Conservation (phyloP, 306 rosid genomes). For the Alnus glutinosa region DNA sequence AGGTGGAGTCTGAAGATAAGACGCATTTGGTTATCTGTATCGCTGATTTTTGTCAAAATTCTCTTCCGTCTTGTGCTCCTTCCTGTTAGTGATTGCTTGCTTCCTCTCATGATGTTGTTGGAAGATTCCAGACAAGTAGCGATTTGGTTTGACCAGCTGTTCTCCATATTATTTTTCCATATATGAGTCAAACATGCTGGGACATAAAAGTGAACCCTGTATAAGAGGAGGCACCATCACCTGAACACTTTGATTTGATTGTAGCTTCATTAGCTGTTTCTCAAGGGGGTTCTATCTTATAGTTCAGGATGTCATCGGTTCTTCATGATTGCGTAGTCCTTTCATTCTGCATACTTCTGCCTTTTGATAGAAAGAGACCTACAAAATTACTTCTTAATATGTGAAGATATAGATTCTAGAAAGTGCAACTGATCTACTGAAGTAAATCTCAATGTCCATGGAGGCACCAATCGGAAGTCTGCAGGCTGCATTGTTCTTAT, state of each 20-base stretch:
- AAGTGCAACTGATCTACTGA: slow-evolving; percentile 3
- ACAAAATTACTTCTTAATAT: slow-evolving; percentile 12
- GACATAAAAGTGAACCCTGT: slow-evolving; percentile 31
- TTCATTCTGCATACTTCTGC: slow-evolving; percentile 30
- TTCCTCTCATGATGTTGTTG: slow-evolving; percentile 30
- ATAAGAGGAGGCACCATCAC: slow-evolving; percentile 21
- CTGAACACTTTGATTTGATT: slow-evolving; percentile 27
- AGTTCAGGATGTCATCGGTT: slow-evolving; percentile 29
- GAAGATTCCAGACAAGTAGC: slow-evolving; percentile 12
- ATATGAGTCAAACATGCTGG: slow-evolving; percentile 25
- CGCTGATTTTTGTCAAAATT: slow-evolving; percentile 24
- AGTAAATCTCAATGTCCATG: slow-evolving; percentile 6
- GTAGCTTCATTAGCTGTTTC: slow-evolving; percentile 31
- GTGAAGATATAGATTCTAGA: background rate
- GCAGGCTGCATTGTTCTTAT: slow-evolving; percentile 40
- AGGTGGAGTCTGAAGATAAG: slow-evolving; percentile 31
- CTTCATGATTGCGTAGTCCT: slow-evolving; percentile 34
- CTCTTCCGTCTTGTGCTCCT: slow-evolving; percentile 33
- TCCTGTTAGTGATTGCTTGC: slow-evolving; percentile 34
- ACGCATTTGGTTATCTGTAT: slow-evolving; percentile 35
- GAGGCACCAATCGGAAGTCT: slow-evolving; percentile 37
- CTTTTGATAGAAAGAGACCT: slow-evolving; percentile 30
- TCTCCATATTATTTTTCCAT: slow-evolving; percentile 17
- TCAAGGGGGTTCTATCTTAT: slow-evolving; percentile 29
- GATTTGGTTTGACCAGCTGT: slow-evolving; percentile 31